Evolutionary conservation across 2,329 filamentous ascomycete species (phyloP), one percentile per base, ranked within the genome.

Genomic region (Fusarium sp.): DNA sequence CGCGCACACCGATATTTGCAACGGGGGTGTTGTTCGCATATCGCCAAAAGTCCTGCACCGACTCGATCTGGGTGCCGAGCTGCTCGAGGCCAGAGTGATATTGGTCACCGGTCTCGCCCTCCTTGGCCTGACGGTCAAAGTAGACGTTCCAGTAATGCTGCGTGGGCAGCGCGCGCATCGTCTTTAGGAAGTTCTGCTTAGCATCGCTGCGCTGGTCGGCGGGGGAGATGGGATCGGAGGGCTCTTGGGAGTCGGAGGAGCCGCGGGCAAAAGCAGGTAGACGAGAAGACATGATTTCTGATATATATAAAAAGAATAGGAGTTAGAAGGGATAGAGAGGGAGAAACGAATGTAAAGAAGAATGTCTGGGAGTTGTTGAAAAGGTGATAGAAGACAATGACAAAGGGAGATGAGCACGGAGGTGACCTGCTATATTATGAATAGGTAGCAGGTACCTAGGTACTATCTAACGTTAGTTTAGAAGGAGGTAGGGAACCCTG

Each of bases 11-110:
- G 79, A 94, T 89, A 77, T 90, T 87, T 60, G 90, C 87, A 74
- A 93, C 89, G 17, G 91, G 91, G 39, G 90, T 92, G 79, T 94
- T 93, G 81, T 94, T 94, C 82, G 89, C 89, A 81, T 93, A 91
- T 65, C 90, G 87, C 89, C 92, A 94, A 78, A 94, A 94, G 77
- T 94, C 92, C 85, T 94, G 92, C 43, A 94, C 87, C 20, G 91
- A 92, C 82, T 92, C 91, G 79, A 94, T 90, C 79, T 87, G 86
- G 48, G 81, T 80, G 73, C 85, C 87, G 22, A 90, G 84, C 80
- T 89, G 84, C 76, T 90, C 87, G 45, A 90, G 84, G 68, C 86
- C 80, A 54, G 79, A 81, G 58, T 84, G 81, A 78, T 88, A 89
- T 67, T 80, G 77, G 66, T 79, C 78, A 62, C 78, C 78, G 71